phyloP scores from a whole-genome alignment of 2,329 filamentous ascomycete species.

The Penicillium sp. region DNA sequence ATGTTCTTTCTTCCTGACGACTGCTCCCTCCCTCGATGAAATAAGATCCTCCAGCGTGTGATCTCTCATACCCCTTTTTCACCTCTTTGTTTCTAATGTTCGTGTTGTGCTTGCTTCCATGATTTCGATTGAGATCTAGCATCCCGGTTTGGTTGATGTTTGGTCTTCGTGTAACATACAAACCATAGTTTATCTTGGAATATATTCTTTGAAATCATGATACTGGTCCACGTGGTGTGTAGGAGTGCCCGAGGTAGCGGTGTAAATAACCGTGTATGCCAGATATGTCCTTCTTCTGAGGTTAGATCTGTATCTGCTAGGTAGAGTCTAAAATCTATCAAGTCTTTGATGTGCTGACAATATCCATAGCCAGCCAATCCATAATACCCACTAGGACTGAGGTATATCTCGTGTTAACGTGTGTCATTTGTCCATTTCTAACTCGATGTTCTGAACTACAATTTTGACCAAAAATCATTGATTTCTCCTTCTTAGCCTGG shows the following conservation, averaged over 20 bases:
- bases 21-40: conserved; percentile 3
- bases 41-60: conserved; percentile 9
- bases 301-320: too few relatives aligned
- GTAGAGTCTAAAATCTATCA: too few relatives aligned
- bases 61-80: conserved; percentile 17
- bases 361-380: too few relatives aligned
- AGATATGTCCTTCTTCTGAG: too few relatives aligned
- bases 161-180: conserved; percentile 9
- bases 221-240: background rate
- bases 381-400: background rate
- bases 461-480: too few relatives aligned
- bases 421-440: too few relatives aligned
- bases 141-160: background rate
- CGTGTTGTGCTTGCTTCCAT: conserved; percentile 1
- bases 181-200: conserved; percentile 3
- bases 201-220: conserved; percentile 1
- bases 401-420: background rate
- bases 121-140: background rate
- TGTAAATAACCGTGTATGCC: too few relatives aligned
- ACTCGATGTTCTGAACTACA: too few relatives aligned
- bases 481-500: too few relatives aligned
- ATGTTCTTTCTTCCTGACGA: background rate
- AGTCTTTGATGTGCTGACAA: too few relatives aligned
- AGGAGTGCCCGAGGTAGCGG: too few relatives aligned
- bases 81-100: background rate